Evolutionary conservation across 129 eudicot genomes (phyloP).

Genomic region (Chrysanthemum lavandulifolium): DNA sequence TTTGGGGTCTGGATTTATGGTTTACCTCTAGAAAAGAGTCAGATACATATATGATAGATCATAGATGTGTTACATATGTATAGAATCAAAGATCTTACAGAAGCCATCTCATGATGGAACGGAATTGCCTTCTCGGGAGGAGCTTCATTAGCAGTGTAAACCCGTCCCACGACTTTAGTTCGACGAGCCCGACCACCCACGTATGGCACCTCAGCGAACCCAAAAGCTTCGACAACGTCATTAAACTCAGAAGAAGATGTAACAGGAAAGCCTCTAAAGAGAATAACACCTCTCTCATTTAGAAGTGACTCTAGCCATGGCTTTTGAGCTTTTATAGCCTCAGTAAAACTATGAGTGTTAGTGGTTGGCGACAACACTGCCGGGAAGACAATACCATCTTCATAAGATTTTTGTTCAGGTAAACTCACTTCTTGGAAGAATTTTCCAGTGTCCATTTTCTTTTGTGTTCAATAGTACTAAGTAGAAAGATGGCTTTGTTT

Average conservation of each 20-base stretch:
- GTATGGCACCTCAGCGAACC: constrained; percentile 51
- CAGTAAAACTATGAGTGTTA: not conserved
- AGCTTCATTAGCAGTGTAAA: constrained; percentile 72
- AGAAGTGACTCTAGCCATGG: constrained; percentile 59
- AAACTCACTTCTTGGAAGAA: no score
- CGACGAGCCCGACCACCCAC: constrained; percentile 82
- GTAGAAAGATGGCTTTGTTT: no score
- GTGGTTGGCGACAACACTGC: constrained; percentile 50
- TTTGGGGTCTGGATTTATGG: not conserved
- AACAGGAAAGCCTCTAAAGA: constrained; percentile 64
- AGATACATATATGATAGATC: not conserved
- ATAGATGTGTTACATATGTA: not conserved
- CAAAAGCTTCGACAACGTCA: constrained; percentile 76
- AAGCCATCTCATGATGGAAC: constrained; percentile 88
- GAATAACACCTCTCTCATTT: constrained; percentile 50
- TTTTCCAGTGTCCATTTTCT: no score
- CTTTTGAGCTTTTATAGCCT: constrained; percentile 49
- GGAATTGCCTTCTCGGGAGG: constrained; percentile 70
- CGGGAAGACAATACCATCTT: constrained; percentile 41
- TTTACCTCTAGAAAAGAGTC: not conserved
- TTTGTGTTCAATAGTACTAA: no score
- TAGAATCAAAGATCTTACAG: constrained; percentile 32
- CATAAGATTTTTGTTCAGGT: no score
- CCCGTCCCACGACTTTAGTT: constrained; percentile 67
- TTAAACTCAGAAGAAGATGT: constrained; percentile 62